phyloP scores from a whole-genome alignment of 1,284 basidiomycete genomes.

The Fomitopsis betulina region DNA sequence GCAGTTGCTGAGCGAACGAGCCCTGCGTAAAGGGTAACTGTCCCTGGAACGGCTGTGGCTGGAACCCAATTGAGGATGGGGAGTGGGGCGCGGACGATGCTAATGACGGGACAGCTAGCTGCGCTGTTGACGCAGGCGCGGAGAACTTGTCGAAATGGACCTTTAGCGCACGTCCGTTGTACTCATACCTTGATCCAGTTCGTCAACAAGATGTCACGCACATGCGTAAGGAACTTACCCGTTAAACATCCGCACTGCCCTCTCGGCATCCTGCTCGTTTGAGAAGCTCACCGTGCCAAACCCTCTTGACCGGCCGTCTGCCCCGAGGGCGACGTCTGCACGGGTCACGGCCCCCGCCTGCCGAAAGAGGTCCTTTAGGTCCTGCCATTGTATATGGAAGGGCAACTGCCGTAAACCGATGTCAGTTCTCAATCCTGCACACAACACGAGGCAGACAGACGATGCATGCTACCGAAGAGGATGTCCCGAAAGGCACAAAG shows the following conservation, averaged over 20 bases:
- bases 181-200: constrained; percentile 64
- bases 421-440: not conserved
- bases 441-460: not conserved
- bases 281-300: constrained; percentile 88
- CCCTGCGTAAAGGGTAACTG: constrained; percentile 10
- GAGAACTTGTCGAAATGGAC: constrained; percentile 84
- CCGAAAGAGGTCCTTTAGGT: constrained; percentile 90
- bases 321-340: constrained; percentile 82
- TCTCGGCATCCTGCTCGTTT: constrained; percentile 79
- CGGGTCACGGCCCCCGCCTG: constrained; percentile 84
- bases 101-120: constrained; percentile 21
- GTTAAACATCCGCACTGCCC: constrained; percentile 83
- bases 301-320: constrained; percentile 81
- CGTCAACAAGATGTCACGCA: not conserved
- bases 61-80: constrained; percentile 11
- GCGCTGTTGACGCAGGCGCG: constrained; percentile 29
- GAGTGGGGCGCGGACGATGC: constrained; percentile 25
- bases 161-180: constrained; percentile 79
- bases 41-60: constrained; percentile 5
- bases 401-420: constrained; percentile 59
- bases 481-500: not conserved
- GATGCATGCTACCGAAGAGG: not conserved
- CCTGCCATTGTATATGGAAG: constrained; percentile 97
- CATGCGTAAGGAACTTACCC: constrained; percentile 49
- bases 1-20: constrained; percentile 17